A percentile compares a stretch with the other conserved stretches of the same genome.
Conservation (phyloP, 2,329 filamentous ascomycete species). For the Lomentospora prolificans region DNA sequence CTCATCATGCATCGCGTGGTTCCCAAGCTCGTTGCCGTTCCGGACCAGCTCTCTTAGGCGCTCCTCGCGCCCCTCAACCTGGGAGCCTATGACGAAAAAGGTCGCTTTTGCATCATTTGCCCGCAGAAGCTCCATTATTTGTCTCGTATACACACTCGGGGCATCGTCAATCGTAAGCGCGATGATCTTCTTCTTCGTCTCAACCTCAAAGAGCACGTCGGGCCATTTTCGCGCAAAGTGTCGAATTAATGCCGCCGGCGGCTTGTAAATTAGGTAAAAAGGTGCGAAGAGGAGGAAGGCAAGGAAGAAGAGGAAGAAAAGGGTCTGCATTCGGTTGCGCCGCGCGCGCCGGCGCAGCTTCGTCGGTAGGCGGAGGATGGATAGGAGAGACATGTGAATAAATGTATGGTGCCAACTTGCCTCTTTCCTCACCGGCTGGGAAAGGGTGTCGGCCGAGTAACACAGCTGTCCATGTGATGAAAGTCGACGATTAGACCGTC, state of each 20-base stretch:
- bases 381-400: conserved; percentile 24
- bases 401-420: neutral
- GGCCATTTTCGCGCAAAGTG: conserved; percentile 65
- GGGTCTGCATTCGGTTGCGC: conserved; percentile 48
- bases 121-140: conserved; percentile 60
- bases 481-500: neutral
- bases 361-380: conserved; percentile 44
- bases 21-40: conserved; percentile 63
- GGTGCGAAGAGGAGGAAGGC: conserved; percentile 26
- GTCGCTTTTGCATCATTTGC: conserved; percentile 63
- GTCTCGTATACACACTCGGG: conserved; percentile 60
- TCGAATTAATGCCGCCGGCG: conserved; percentile 59
- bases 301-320: conserved; percentile 30
- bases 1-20: conserved; percentile 86
- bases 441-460: neutral
- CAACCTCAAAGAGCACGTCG: conserved; percentile 67
- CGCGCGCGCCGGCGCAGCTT: conserved; percentile 48
- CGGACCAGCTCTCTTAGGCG: conserved; percentile 48
- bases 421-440: neutral
- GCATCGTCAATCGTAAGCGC: conserved; percentile 84
- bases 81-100: conserved; percentile 80
- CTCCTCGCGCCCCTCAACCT: conserved; percentile 49
- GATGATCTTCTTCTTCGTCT: conserved; percentile 51
- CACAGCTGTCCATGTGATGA: neutral
- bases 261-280: conserved; percentile 71